These are phyloP conservation scores for Rhodosporidiobolus sp. DNA, from an alignment of 768 basidiomycete species.

Conservation along the genomic window DNA sequence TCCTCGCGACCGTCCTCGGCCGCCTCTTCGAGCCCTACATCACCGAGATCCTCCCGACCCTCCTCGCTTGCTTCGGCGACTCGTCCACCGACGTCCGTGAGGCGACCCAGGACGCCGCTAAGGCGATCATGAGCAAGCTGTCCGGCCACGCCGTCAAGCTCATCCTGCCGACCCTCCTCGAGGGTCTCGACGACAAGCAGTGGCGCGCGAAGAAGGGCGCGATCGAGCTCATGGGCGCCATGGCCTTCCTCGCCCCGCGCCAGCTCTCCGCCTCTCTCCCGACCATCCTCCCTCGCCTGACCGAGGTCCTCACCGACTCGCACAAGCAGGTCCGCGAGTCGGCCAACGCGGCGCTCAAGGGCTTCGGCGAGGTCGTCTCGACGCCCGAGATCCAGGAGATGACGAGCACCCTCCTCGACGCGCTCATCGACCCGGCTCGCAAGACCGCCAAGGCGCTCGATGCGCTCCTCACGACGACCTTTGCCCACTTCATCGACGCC, in stretches of 20 bases:
- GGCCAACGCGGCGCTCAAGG: constrained; percentile 92
- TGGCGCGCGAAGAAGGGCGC: constrained; percentile 96
- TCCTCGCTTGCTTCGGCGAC: constrained; percentile 84
- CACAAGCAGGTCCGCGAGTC: constrained; percentile 91
- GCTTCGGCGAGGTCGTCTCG: constrained; percentile 96
- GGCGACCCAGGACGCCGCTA: constrained; percentile 84
- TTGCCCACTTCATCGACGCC: constrained; percentile 96
- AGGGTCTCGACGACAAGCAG: constrained; percentile 93
- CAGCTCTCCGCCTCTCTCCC: constrained; percentile 93
- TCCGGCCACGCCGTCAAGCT: constrained; percentile 78
- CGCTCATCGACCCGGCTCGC: constrained; percentile 81
- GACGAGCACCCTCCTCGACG: constrained; percentile 84
- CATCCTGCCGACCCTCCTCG: constrained; percentile 81
- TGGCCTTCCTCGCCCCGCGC: constrained; percentile 96
- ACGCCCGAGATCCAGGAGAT: constrained; percentile 94
- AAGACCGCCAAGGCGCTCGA: constrained; percentile 82
- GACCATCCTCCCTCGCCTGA: constrained; percentile 92
- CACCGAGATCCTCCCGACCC: constrained; percentile 72
- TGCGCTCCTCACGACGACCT: constrained; percentile 86
- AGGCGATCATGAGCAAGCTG: constrained; percentile 90
- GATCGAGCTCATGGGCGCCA: constrained; percentile 92
- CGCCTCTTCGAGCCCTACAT: constrained; percentile 93
- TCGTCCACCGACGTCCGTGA: constrained; percentile 81
- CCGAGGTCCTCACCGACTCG: constrained; percentile 90
- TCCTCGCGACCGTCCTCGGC: constrained; percentile 76